Evolutionary conservation across 208 protist genomes (phyloP), one percentile per base, ranked within the genome.

Genomic region (Acanthamoeba lenticulata): DNA sequence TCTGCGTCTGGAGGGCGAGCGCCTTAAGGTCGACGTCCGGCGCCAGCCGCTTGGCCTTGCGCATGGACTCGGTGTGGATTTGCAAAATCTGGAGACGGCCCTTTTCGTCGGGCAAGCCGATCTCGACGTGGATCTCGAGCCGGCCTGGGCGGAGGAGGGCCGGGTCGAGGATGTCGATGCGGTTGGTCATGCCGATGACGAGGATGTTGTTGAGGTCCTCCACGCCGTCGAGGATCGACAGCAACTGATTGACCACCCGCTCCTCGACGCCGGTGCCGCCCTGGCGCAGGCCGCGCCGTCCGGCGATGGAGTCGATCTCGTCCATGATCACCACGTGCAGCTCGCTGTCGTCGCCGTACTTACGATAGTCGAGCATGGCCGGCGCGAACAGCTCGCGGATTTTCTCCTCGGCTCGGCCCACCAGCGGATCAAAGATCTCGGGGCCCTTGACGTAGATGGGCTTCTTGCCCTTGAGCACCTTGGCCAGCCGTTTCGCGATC

Each of bases 311-410:
- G 96, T 99, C 99, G 95, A 99, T 98, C 96, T 99, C 99, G 97
- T 99, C 99, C 92, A 99, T 99, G 90, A 99, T 99, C 94, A 99
- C 99, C n/a, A 99, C 96, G 95, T 99, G 99, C 24, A 99, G 99
- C 11, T 97, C 21, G 96, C 97, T 0, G 99, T 99, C 9, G 99
- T 94, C 27, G 95, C 94, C 32, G 94, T 88, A n/a, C 98, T 99
- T 96, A 42, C 97, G 96, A 94, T 98, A 98, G 90, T 99, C n/a
- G 99, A 38, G 27, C 17, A 36, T 94, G 2, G 99, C 99, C 34
- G 95, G 96, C 55, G 89, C 77, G 89, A 99, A 99, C 0, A 99
- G 79, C 44, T 98, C 96, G 7, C 96, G 92, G 1, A 99, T 94
- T 17, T 95, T 98, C 17, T 97, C 97, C 90, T 99, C 99, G 36